Evolutionary conservation across 345 rosid species (phyloP).

Genomic region (Citrus glauca): DNA sequence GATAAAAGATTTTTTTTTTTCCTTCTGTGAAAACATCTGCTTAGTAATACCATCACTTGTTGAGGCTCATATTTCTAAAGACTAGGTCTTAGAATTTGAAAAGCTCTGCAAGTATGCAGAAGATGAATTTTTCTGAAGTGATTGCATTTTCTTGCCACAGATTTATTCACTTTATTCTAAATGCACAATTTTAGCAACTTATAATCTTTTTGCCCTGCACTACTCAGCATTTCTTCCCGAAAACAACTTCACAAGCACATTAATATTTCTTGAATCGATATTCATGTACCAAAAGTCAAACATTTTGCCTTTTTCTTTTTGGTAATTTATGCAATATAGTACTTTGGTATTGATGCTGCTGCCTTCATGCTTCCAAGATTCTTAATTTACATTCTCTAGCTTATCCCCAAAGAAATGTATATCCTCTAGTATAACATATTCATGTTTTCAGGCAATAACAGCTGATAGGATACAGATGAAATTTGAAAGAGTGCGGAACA

Average conservation of each 20-base stretch:
- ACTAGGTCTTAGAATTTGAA: neutral
- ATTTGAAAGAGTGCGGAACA: conserved; percentile 23
- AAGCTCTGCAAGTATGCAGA: neutral
- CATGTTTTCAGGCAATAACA: conserved; percentile 25
- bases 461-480: conserved; percentile 23
- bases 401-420: too few species aligned
- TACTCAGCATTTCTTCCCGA: neutral
- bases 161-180: neutral
- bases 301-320: neutral
- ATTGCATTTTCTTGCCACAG: neutral
- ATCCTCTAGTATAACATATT: neutral
- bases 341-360: too few species aligned
- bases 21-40: neutral
- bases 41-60: neutral
- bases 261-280: neutral
- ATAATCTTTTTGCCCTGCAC: neutral
- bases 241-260: neutral
- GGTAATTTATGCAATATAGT: neutral
- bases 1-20: neutral
- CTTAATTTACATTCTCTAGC: neutral
- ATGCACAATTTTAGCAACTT: neutral
- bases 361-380: neutral
- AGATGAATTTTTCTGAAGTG: neutral
- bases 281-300: neutral
- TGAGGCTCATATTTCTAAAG: neutral